Conservation (phyloP, 2,329 filamentous ascomycete species). For the Aspergillus jensenii region DNA sequence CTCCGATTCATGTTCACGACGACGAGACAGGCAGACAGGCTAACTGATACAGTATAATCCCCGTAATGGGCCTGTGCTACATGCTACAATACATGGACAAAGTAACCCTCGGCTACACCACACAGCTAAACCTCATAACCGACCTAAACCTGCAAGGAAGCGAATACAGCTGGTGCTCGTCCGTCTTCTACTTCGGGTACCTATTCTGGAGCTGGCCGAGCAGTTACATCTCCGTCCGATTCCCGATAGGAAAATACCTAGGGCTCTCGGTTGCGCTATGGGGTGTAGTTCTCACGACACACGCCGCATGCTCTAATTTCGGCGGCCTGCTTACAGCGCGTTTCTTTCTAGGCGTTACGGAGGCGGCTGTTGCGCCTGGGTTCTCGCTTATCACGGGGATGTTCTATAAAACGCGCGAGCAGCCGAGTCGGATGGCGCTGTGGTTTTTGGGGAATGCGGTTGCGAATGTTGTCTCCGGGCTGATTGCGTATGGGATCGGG, state of each 20-base stretch:
- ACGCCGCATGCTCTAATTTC: constrained; percentile 2
- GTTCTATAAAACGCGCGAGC: constrained; percentile 1
- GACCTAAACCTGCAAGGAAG: neutral
- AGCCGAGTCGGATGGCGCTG: constrained; percentile 2
- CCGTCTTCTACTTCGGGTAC: constrained; percentile 33
- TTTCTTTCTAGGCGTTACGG: neutral
- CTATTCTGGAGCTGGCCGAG: constrained; percentile 29
- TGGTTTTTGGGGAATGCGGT: constrained; percentile 4
- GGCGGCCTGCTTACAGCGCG: neutral
- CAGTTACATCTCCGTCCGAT: constrained; percentile 24
- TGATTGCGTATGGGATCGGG: constrained; percentile 1
- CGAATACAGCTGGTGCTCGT: constrained; percentile 30
- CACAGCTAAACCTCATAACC: neutral
- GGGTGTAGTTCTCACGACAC: neutral
- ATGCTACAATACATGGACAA: constrained; percentile 10
- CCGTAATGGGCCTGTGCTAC: neutral
- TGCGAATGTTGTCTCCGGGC: neutral
- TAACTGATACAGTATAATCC: neutral
- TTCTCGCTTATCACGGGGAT: constrained; percentile 9
- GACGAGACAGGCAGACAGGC: too few species aligned
- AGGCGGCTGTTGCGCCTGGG: constrained; percentile 3
- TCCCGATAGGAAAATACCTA: constrained; percentile 29
- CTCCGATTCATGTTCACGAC: neutral
- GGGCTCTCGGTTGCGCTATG: neutral
- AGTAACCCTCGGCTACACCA: neutral